These are phyloP conservation scores for Flaveria sonorensis DNA, from an alignment of 129 eudicot genomes.

Conservation along the genomic window DNA sequence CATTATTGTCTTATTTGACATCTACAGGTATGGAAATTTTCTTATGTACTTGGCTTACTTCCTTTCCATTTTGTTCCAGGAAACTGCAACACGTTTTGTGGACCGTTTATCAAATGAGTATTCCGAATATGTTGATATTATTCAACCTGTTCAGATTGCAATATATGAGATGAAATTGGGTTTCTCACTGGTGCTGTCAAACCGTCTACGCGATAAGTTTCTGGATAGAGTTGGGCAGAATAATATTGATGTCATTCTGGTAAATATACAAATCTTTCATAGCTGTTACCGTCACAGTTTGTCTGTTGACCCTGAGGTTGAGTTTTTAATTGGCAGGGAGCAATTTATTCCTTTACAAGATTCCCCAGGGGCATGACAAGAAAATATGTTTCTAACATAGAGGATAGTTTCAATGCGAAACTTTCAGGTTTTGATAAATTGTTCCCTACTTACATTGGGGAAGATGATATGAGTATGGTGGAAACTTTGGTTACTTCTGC, in stretches of 20 bases:
- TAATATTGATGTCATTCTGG: conserved; percentile 57
- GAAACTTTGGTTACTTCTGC: conserved; percentile 45
- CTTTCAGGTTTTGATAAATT: conserved; percentile 44
- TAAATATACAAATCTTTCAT: conserved; percentile 32
- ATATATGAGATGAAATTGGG: conserved; percentile 93
- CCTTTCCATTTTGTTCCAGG: conserved; percentile 37
- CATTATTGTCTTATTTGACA: background rate
- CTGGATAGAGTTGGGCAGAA: conserved; percentile 48
- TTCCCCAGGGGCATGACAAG: conserved; percentile 65
- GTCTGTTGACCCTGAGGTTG: conserved; percentile 15
- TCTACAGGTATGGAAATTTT: background rate
- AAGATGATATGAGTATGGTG: conserved; percentile 52
- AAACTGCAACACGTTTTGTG: conserved; percentile 62
- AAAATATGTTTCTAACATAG: conserved; percentile 38
- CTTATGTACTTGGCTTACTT: conserved; percentile 8
- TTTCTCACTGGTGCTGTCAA: conserved; percentile 57
- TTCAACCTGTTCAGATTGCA: conserved; percentile 85
- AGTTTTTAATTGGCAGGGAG: conserved; percentile 46
- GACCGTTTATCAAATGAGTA: conserved; percentile 69
- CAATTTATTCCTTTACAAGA: conserved; percentile 64
- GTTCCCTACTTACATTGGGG: conserved; percentile 48
- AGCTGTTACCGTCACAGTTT: conserved; percentile 7
- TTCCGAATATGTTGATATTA: conserved; percentile 60
- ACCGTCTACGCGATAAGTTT: conserved; percentile 36
- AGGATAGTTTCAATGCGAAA: conserved; percentile 27